Evolutionary conservation across 2,329 filamentous ascomycete genomes (phyloP).

Genomic region (Colletotrichum eleusines): DNA sequence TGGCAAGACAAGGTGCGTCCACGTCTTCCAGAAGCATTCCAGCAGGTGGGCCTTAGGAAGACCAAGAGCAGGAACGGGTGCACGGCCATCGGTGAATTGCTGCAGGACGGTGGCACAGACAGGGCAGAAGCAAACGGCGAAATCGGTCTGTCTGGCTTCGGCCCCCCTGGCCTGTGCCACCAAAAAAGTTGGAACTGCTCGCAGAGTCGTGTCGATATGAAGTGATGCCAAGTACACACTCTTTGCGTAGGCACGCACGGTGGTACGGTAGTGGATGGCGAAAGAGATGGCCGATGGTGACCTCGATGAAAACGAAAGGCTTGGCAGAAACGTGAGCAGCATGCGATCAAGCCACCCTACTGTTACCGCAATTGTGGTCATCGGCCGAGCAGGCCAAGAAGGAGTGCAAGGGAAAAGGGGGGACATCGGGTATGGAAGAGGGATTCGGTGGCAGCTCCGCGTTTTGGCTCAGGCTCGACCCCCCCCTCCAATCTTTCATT

Average conservation of each 20-base stretch:
- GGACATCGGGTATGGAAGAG: not conserved
- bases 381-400: conserved; percentile 17
- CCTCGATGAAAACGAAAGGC: not conserved
- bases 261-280: not conserved
- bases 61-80: conserved; percentile 13
- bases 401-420: not conserved
- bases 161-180: not conserved
- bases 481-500: too few relatives aligned
- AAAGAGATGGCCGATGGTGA: not conserved
- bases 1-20: conserved; percentile 19
- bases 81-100: conserved; percentile 14
- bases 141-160: conserved; percentile 6
- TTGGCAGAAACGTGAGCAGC: conserved; percentile 28
- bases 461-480: not conserved
- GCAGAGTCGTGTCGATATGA: not conserved
- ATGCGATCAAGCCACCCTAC: not conserved
- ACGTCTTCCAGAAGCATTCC: conserved; percentile 40
- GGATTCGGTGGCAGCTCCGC: not conserved
- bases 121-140: conserved; percentile 4
- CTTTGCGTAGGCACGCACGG: too few relatives aligned
- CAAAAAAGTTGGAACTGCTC: conserved; percentile 2
- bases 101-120: conserved; percentile 13
- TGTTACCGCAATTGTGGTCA: not conserved
- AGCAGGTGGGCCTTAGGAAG: conserved; percentile 21
- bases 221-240: conserved; percentile 4